phyloP scores from a whole-genome alignment of 2,329 filamentous ascomycete genomes.

The Cercospora sojina region DNA sequence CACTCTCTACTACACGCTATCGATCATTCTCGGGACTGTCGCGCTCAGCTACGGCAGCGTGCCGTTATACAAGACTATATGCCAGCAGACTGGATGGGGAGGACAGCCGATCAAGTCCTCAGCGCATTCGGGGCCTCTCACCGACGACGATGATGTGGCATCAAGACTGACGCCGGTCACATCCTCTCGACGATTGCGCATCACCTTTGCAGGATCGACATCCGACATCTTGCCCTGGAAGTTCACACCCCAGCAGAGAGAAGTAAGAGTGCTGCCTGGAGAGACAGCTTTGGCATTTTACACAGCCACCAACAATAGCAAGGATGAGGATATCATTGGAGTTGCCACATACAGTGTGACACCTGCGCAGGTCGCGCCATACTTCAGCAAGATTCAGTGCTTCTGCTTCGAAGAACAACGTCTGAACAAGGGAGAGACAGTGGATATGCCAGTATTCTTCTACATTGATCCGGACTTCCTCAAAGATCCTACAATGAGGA shows the following conservation, averaged over 20 bases:
- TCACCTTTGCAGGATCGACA: conserved; percentile 94
- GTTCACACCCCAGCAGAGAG: conserved; percentile 92
- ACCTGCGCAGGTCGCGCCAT: conserved; percentile 89
- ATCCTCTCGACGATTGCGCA: conserved; percentile 78
- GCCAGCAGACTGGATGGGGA: conserved; percentile 84
- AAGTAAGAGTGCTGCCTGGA: conserved; percentile 90
- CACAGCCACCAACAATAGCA: conserved; percentile 87
- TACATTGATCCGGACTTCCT: conserved; percentile 96
- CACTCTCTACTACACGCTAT: conserved; percentile 70
- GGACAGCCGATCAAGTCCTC: conserved; percentile 86
- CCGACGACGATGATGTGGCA: conserved; percentile 54
- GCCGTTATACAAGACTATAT: conserved; percentile 87
- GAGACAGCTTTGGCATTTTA: conserved; percentile 98
- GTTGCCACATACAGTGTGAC: conserved; percentile 98
- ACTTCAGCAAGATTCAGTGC: conserved; percentile 99
- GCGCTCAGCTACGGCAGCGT: conserved; percentile 81
- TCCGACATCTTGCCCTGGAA: conserved; percentile 97
- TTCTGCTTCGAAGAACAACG: conserved; percentile 98
- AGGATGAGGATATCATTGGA: conserved; percentile 86
- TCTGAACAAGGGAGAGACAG: conserved; percentile 89
- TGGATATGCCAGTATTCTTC: conserved; percentile 99
- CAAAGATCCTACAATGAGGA: conserved; percentile 87
- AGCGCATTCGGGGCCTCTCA: conserved; percentile 72
- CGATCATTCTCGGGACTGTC: conserved; percentile 74
- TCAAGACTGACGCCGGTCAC: conserved; percentile 77